Evolutionary conservation across 2,329 filamentous ascomycete genomes (phyloP), one percentile per base, ranked within the genome.

Genomic region (Colletotrichum ledebouriae): DNA sequence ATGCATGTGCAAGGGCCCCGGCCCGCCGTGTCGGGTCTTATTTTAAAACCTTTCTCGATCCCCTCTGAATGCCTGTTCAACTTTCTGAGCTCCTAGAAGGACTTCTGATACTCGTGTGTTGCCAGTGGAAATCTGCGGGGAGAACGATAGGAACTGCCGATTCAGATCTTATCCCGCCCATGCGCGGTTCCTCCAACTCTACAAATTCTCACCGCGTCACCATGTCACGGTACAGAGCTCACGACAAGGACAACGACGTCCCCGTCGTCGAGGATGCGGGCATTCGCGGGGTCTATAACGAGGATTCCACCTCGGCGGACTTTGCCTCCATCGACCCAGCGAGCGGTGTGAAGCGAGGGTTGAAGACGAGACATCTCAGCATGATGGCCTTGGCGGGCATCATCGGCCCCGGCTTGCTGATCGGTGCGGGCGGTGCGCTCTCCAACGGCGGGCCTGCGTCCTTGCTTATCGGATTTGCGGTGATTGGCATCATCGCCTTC

Each of bases 381-480:
- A 91, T 92, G 85, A 88, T 89, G 86, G 86, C 86, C 6, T 76
- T 89, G 72, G 90, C 85, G 71, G 88, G 81, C 73, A 90, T 83
- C 80, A 89, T 86, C 69, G 92, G 92, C 0, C 90, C 92, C 4
- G 92, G 92, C 22, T 81, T 94, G 46, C 84, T 94, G 3, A 89
- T 94, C 61, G 92, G 91, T 15, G 86, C 90, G 2, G 92, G 92
- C 41, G 88, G 89, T 53, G 92, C 92, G 0, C 80, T 94, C 25
- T 83, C 86, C 12, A 86, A 84, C 47, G 91, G 91, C 63, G 92
- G 92, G 0, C 92, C 92, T 15, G 92, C 90, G 0, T 89, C 90
- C 0, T 79, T 93, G 56, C 77, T 94, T 41, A 93, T 94, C 74
- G 91, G 91, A 1, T 94, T 94, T 71, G 87, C 85, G 10, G 80